phyloP scores from a whole-genome alignment of 1,284 basidiomycete genomes.

The Leucoagaricus sp. region DNA sequence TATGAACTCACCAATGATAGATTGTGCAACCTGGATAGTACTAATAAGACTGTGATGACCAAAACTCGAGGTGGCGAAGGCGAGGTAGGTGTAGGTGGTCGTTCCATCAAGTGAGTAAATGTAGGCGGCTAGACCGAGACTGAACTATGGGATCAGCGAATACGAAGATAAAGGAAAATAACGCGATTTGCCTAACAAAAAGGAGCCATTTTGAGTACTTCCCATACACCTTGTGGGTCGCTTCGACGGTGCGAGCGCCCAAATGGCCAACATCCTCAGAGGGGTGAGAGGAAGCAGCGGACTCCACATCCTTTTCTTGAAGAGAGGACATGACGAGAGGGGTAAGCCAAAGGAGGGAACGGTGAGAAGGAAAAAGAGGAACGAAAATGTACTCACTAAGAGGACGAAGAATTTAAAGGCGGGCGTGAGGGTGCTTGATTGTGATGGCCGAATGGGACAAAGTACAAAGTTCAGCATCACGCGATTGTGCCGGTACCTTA shows the following conservation, averaged over 20 bases:
- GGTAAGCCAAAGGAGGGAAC: not conserved
- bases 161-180: not conserved
- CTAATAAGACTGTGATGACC: slow-evolving; percentile 63
- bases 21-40: slow-evolving; percentile 61
- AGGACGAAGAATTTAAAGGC: slow-evolving; percentile 13
- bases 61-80: slow-evolving; percentile 64
- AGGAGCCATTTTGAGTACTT: slow-evolving; percentile 60
- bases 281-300: slow-evolving; percentile 5
- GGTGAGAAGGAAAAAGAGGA: not conserved
- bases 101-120: slow-evolving; percentile 75
- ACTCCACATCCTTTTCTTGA: slow-evolving; percentile 18
- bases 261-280: slow-evolving; percentile 33
- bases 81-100: slow-evolving; percentile 69
- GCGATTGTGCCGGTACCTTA: slow-evolving; percentile 2
- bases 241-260: slow-evolving; percentile 55
- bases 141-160: slow-evolving; percentile 27
- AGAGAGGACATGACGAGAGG: not conserved
- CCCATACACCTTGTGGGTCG: slow-evolving; percentile 52
- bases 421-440: slow-evolving; percentile 2
- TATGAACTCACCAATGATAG: slow-evolving; percentile 52
- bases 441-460: not conserved
- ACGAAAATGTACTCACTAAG: not conserved
- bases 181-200: slow-evolving; percentile 52
- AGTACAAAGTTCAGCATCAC: not conserved
- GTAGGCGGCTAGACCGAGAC: slow-evolving; percentile 70